Percentiles rank a stretch among this genome's conserved stretches.
Evolutionary conservation across 1,139 yeast genomes (phyloP).

Genomic region (Kodamaea anthophila): DNA sequence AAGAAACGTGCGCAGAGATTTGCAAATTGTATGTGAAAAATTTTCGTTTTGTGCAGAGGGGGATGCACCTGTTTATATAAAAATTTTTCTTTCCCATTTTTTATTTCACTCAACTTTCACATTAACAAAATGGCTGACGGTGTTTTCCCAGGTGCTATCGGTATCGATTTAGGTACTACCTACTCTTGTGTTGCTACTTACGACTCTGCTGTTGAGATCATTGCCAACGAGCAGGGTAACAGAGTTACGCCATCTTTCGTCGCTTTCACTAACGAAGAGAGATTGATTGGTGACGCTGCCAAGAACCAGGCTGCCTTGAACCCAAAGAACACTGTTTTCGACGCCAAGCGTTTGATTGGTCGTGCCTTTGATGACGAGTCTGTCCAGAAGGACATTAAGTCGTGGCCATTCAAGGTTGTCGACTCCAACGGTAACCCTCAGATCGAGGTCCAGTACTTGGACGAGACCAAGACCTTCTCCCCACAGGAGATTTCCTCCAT

Average conservation of each 20-base stretch:
- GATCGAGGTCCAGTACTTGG: slow-evolving; percentile 90
- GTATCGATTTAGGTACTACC: slow-evolving; percentile 99
- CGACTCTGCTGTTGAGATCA: slow-evolving; percentile 88
- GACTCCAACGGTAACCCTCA: slow-evolving; percentile 83
- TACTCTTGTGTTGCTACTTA: slow-evolving; percentile 97
- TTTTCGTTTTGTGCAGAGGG: slow-evolving; percentile 10
- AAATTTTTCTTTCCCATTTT: slow-evolving; percentile 13
- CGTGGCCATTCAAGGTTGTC: slow-evolving; percentile 95
- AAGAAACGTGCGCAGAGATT: slow-evolving; percentile 5
- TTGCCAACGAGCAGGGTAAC: slow-evolving; percentile 99
- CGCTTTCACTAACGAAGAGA: slow-evolving; percentile 95
- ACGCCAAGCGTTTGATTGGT: slow-evolving; percentile 97
- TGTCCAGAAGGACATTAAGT: slow-evolving; percentile 92
- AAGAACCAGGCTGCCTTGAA: slow-evolving; percentile 98
- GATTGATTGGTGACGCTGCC: slow-evolving; percentile 98
- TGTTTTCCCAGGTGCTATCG: slow-evolving; percentile 99
- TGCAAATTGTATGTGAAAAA: slow-evolving; percentile 10
- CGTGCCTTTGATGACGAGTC: slow-evolving; percentile 87
- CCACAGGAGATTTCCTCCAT: slow-evolving; percentile 97
- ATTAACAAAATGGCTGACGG: slow-evolving; percentile 76
- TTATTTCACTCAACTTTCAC: slow-evolving; percentile 13
- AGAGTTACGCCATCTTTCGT: slow-evolving; percentile 98
- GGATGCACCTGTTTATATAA: slow-evolving; percentile 4
- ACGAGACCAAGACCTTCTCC: slow-evolving; percentile 88
- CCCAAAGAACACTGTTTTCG: slow-evolving; percentile 95